Percentiles rank a stretch among this genome's conserved stretches.
Conservation (phyloP, 2,329 filamentous ascomycete species). For the Diatrype stigma region DNA sequence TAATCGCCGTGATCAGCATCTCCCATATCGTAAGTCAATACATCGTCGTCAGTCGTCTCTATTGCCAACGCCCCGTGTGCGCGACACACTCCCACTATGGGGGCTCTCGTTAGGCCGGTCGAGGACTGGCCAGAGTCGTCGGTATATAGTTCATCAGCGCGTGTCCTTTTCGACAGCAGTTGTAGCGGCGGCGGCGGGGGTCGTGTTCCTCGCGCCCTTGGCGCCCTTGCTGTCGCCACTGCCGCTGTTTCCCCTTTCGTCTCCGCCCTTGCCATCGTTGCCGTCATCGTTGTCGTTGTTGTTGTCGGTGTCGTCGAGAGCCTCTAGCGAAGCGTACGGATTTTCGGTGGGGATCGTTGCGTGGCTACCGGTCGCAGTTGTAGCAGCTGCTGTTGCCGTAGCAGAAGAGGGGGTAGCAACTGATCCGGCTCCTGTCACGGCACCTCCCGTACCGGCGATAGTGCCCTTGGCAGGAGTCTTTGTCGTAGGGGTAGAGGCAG, state of each 20-base stretch:
- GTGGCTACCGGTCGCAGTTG: background rate
- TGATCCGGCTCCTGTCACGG: too few relatives aligned
- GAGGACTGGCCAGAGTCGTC: too few relatives aligned
- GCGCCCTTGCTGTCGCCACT: background rate
- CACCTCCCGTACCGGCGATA: background rate
- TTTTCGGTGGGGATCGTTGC: slow-evolving; percentile 13
- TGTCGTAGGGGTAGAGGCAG: background rate
- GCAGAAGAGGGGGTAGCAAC: background rate
- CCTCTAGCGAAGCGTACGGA: slow-evolving; percentile 23
- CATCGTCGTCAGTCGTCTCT: too few relatives aligned
- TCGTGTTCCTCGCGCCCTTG: background rate
- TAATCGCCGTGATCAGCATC: too few relatives aligned
- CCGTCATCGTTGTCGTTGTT: background rate
- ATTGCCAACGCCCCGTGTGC: too few relatives aligned
- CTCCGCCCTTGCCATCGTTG: background rate
- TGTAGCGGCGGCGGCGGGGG: background rate
- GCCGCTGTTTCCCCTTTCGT: background rate
- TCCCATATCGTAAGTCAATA: too few relatives aligned
- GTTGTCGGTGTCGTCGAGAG: slow-evolving; percentile 12
- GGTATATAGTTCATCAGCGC: too few relatives aligned
- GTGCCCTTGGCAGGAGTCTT: background rate
- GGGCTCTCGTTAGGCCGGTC: background rate
- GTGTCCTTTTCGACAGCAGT: too few relatives aligned
- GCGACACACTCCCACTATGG: background rate
- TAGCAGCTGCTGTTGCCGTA: too few relatives aligned